Base-by-base conservation (phyloP, 768 basidiomycete species). In the Candolleomyces efflorescens region DNA sequence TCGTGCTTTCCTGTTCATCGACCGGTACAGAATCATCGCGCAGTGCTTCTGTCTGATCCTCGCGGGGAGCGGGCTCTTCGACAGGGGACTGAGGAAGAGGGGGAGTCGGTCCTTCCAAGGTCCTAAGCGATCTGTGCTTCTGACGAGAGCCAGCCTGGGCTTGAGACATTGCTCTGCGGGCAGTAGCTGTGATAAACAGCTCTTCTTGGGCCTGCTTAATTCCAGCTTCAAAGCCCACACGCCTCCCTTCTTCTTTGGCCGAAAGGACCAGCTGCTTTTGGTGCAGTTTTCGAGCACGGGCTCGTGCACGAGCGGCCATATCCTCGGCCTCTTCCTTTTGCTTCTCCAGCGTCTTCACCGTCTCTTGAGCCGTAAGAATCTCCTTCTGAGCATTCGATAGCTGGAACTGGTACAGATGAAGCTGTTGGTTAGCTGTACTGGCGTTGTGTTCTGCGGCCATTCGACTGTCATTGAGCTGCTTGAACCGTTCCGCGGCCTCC, bases 221-320 rank as follows among this genome's bases (percentile, higher is more conserved):
- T 61, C 86, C 75, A 73, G 78, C 75, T 69, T 79, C 70, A 71
- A 81, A 68, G 63, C 86, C 69, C 68, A 69, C 63, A 67, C 70
- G 76, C 54, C 84, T 73, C 3, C 85, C 85, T 62, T 86, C 83
- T 55, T 86, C 83, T 54, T 80, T 74, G 1, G 86, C 86, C 47
- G 70, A 60, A 54, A 80, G 74, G 18, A 85, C 69, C 44, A 84
- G 61, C 13, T 77, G 73, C 58, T 83, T 78, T 62, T 82, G 80
- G 9, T 75, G 77, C 48, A 85, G 62, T 63, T 75, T 74, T 54
- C 84, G 71, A 27, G 82, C 82, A 53, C 72, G 76, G 18, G 74
- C 75, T 41, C 83, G 76, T 23, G 82, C 82, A 22, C 76, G 75
- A 17, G 75, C 75, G 1, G 82, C 83, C 20, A 77, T 77, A 7